Evolutionary conservation across 2,329 filamentous ascomycete species (phyloP).

Genomic region (Fusarium subtropicale): DNA sequence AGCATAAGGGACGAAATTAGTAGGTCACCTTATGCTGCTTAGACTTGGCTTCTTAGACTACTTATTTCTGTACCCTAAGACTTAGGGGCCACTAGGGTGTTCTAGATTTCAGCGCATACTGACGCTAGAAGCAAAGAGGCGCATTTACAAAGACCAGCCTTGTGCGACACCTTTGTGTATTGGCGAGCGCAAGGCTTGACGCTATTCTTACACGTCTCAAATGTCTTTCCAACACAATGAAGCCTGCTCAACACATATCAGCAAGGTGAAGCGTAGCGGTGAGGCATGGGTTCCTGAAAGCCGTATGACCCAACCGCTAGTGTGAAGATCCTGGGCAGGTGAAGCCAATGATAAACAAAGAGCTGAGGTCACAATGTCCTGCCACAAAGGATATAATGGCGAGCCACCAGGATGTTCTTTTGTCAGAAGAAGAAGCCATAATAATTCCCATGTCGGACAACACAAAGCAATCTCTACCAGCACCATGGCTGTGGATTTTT

Average conservation of each 20-base stretch:
- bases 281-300: neutral
- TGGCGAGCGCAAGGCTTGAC: neutral
- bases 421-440: neutral
- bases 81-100: too few species aligned
- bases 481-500: fast-evolving
- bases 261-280: too few species aligned
- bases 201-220: neutral
- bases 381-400: neutral
- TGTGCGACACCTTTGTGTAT: neutral
- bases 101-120: neutral
- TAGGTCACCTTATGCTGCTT: too few species aligned
- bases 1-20: too few species aligned
- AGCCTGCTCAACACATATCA: neutral
- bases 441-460: neutral
- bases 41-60: too few species aligned
- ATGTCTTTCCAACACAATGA: neutral
- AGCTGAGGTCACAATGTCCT: fast-evolving
- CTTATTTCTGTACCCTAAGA: too few species aligned
- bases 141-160: neutral
- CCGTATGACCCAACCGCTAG: neutral
- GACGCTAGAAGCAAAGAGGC: neutral
- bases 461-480: fast-evolving
- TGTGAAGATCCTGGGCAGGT: neutral
- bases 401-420: neutral
- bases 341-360: neutral